phyloP scores from a whole-genome alignment of 805 yeast species.

The Myxozyma neglecta region DNA sequence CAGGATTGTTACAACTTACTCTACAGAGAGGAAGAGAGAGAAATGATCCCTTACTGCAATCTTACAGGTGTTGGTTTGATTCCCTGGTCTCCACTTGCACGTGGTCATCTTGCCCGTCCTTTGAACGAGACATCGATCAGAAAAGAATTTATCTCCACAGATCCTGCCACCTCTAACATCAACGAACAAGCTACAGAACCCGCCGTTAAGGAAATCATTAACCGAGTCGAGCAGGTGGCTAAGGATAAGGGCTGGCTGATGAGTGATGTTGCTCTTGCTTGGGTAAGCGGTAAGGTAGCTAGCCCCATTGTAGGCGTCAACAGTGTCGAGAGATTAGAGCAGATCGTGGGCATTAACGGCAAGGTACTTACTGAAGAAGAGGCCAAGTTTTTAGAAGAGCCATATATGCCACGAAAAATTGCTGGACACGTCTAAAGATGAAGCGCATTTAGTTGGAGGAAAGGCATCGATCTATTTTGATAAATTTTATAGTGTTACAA shows the following conservation, averaged over 20 bases:
- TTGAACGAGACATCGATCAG: conserved; percentile 17
- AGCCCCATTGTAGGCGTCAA: conserved; percentile 59
- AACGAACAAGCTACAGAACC: conserved; percentile 25
- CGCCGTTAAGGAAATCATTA: conserved; percentile 41
- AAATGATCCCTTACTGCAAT: conserved; percentile 57
- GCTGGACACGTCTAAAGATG: conserved; percentile 15
- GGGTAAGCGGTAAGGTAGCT: not conserved
- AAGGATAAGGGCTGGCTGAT: conserved; percentile 38
- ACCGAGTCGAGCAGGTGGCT: conserved; percentile 54
- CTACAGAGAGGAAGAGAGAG: conserved; percentile 66
- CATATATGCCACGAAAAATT: conserved; percentile 34
- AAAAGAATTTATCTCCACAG: conserved; percentile 8
- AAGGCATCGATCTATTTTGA: not conserved
- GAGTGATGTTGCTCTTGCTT: not conserved
- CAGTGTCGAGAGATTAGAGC: conserved; percentile 53
- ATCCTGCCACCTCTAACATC: conserved; percentile 4
- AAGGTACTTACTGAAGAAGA: conserved; percentile 44
- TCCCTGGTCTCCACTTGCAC: conserved; percentile 63
- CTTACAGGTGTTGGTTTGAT: conserved; percentile 55
- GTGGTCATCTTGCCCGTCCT: conserved; percentile 58
- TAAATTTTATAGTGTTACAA: not conserved
- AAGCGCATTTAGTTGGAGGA: not conserved
- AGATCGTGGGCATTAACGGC: conserved; percentile 48
- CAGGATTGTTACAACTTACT: conserved; percentile 59
- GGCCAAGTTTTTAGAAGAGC: conserved; percentile 39